These are phyloP conservation scores for Excoecaria cochinchinensis DNA, from an alignment of 345 rosid species.

Conservation along the genomic window DNA sequence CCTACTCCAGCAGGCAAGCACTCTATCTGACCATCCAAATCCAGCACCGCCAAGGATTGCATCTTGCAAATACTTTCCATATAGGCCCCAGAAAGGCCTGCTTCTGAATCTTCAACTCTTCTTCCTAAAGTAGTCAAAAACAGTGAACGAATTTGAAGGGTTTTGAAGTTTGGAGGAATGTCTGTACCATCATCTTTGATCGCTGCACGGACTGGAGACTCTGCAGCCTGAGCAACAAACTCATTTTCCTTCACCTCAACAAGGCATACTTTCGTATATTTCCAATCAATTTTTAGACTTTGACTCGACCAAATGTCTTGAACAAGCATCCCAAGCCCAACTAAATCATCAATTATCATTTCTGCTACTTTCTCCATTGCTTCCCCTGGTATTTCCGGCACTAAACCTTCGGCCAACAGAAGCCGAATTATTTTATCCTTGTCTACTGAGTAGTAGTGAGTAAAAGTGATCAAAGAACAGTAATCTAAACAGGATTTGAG, in stretches of 20 bases:
- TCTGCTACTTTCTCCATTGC: too few relatives aligned
- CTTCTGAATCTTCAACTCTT: too few relatives aligned
- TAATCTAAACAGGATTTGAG: background rate
- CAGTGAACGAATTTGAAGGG: background rate
- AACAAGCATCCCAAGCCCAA: too few relatives aligned
- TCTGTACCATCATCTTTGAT: background rate
- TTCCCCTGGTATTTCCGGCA: background rate
- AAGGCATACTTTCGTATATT: background rate
- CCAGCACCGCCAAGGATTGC: background rate
- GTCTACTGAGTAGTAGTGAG: too few relatives aligned
- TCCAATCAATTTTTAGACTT: background rate
- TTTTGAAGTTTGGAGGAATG: background rate
- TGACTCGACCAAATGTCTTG: too few relatives aligned
- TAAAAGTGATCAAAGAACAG: background rate
- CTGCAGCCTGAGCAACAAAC: background rate
- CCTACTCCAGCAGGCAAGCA: background rate
- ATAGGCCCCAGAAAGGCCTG: background rate
- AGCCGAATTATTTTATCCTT: slow-evolving; percentile 8
- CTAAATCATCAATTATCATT: too few relatives aligned
- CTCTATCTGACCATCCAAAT: background rate
- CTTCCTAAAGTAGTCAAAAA: background rate
- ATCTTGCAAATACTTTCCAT: background rate
- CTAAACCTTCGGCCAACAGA: background rate
- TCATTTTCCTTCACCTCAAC: background rate
- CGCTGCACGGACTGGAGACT: background rate